Percentiles rank a stretch among this genome's conserved stretches.
Conservation (phyloP, 495 filamentous ascomycete species). For the Opeltia flavorubescens region DNA sequence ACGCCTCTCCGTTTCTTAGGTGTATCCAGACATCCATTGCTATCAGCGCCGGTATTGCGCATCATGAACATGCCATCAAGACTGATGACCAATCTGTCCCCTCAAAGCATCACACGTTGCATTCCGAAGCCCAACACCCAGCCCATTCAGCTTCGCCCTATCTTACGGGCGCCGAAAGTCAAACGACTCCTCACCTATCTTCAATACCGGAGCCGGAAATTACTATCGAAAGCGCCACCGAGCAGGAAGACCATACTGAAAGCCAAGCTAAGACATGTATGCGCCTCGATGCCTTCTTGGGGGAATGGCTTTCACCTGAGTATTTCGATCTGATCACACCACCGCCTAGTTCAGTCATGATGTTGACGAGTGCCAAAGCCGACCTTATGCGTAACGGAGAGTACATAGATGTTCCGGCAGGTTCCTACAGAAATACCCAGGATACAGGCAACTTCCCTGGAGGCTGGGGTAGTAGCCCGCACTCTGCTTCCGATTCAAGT, state of each 20-base stretch:
- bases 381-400: conserved; percentile 64
- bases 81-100: not conserved
- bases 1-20: conserved; percentile 82
- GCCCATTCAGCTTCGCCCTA: conserved; percentile 12
- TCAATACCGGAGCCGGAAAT: conserved; percentile 15
- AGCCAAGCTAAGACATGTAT: conserved; percentile 38
- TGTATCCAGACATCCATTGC: conserved; percentile 88
- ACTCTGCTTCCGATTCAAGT: conserved; percentile 15
- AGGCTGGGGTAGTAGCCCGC: conserved; percentile 39
- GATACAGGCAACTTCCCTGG: conserved; percentile 42
- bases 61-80: conserved; percentile 29
- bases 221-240: conserved; percentile 9
- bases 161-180: conserved; percentile 8
- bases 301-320: conserved; percentile 86
- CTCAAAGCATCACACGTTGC: conserved; percentile 3
- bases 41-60: conserved; percentile 75
- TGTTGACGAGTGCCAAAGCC: conserved; percentile 77
- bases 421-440: conserved; percentile 15
- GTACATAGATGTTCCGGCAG: conserved; percentile 17
- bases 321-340: conserved; percentile 89
- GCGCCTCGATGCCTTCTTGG: conserved; percentile 81
- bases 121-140: not conserved
- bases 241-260: conserved; percentile 5
- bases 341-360: conserved; percentile 69
- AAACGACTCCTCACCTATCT: conserved; percentile 7